phyloP scores from a whole-genome alignment of 2,329 filamentous ascomycete genomes.

The Fusarium nematophilum region DNA sequence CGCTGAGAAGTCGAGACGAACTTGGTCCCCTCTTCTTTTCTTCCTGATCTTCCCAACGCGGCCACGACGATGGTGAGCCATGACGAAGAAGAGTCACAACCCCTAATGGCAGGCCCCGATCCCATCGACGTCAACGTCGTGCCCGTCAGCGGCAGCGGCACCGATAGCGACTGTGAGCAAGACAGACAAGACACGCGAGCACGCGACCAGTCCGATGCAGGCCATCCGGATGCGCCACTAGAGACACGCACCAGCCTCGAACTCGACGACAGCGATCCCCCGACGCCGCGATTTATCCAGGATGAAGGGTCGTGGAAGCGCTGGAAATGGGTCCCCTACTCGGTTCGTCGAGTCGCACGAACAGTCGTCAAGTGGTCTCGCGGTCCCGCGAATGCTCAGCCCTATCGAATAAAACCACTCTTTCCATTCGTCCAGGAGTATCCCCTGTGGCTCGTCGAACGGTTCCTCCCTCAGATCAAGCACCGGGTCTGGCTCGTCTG shows the following conservation, averaged over 20 bases:
- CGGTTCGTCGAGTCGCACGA: slow-evolving; percentile 59
- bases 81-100: slow-evolving; percentile 51
- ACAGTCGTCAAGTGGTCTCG: slow-evolving; percentile 61
- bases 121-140: slow-evolving; percentile 41
- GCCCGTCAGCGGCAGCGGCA: slow-evolving; percentile 34
- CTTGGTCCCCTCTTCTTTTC: neutral
- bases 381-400: slow-evolving; percentile 66
- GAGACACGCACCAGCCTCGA: slow-evolving; percentile 54
- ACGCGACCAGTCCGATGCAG: slow-evolving; percentile 25
- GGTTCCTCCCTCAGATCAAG: slow-evolving; percentile 67
- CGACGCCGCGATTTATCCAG: slow-evolving; percentile 71
- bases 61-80: slow-evolving; percentile 46
- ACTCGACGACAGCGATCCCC: slow-evolving; percentile 56
- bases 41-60: neutral
- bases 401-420: slow-evolving; percentile 64
- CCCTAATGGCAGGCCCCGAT: slow-evolving; percentile 53
- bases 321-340: slow-evolving; percentile 70
- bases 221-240: slow-evolving; percentile 58
- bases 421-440: slow-evolving; percentile 75
- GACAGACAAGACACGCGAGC: slow-evolving; percentile 26
- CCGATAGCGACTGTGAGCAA: slow-evolving; percentile 21
- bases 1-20: slow-evolving; percentile 19
- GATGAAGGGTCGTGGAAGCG: slow-evolving; percentile 60
- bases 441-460: slow-evolving; percentile 72
- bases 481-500: slow-evolving; percentile 70